Evolutionary conservation across 1,284 basidiomycete genomes (phyloP).

Genomic region (Malassezia pachydermatis): DNA sequence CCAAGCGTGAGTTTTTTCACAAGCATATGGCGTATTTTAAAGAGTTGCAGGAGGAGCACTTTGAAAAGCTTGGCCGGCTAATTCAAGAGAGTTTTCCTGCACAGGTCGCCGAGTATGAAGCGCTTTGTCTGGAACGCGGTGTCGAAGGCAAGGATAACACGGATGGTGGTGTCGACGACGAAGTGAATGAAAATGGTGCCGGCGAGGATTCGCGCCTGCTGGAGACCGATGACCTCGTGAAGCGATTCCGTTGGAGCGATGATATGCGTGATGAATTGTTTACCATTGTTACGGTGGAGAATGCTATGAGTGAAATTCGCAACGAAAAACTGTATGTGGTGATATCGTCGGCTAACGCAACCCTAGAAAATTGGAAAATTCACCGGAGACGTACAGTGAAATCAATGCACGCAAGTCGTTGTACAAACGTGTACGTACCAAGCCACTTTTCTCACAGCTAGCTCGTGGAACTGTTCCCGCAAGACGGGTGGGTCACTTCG

Average conservation of each 20-base stretch:
- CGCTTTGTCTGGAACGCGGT: conserved; percentile 17
- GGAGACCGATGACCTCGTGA: conserved; percentile 22
- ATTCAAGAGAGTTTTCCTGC: conserved; percentile 27
- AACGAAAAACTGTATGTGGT: conserved; percentile 38
- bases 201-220: conserved; percentile 1
- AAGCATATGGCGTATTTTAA: conserved; percentile 35
- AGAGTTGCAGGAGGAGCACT: conserved; percentile 35
- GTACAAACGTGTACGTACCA: conserved; percentile 28
- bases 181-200: conserved; percentile 1
- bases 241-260: conserved; percentile 41
- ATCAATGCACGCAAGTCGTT: conserved; percentile 40
- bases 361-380: conserved; percentile 30
- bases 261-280: conserved; percentile 41
- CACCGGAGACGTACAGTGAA: conserved; percentile 35
- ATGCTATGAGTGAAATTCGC: conserved; percentile 40
- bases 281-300: conserved; percentile 38
- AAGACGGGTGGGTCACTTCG: conserved; percentile 40
- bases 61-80: conserved; percentile 26
- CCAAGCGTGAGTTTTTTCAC: conserved; percentile 42
- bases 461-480: conserved; percentile 34
- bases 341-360: background rate
- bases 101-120: conserved; percentile 33
- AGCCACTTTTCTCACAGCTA: conserved; percentile 3
- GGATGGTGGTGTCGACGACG: conserved; percentile 1
- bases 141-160: conserved; percentile 8